Base-by-base conservation (phyloP, 2,329 filamentous ascomycete species). In the Colletotrichum musae region DNA sequence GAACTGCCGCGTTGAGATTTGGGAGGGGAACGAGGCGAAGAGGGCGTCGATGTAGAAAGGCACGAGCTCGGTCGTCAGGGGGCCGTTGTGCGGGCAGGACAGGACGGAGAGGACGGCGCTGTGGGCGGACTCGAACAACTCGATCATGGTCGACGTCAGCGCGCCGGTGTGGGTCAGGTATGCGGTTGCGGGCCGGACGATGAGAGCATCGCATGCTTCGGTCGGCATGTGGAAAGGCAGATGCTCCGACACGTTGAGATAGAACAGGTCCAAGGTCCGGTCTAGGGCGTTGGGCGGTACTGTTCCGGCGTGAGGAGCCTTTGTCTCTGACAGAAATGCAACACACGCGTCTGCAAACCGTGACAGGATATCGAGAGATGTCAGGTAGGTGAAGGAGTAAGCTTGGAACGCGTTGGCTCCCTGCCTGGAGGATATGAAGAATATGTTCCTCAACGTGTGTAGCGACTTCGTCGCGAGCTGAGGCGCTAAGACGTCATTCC, bases 81-180 rank as follows among this genome's bases (percentile, higher is more conserved):
- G 81, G 18, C 91, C 89, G 74, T 94, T 95, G 71, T 93, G 91
- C 0, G 94, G 93, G 59, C 93, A 92, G 0, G 93, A 93, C 53
- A 97, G 89, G 4, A 94, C 91, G 2, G 95, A 90, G 6, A 98
- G 88, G 72, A 94, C 88, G 50, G 95, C 89, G 72, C 92, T 93
- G 80, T 98, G 95, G 0, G 94, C 94, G 1, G 95, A 90, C 80
- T 98, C 95, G 74, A 97, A 97, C n/a, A 97, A 80, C 62, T 87
- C 83, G 21, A 85, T 77, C 74, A 86, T 85, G 1, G 82, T 82
- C 5, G 83, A 80, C 4, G 85, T 82, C 58, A 83, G 80, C 1
- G 81, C 77, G 0, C 80, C 81, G 5, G 80, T 75, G 51, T 84
- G 80, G 0, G 84, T 81, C 3, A 98, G 88, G 76, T 97, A 96